These are phyloP conservation scores for Cicer pinnatifidum DNA, from an alignment of 306 rosid species.

Conservation along the genomic window DNA sequence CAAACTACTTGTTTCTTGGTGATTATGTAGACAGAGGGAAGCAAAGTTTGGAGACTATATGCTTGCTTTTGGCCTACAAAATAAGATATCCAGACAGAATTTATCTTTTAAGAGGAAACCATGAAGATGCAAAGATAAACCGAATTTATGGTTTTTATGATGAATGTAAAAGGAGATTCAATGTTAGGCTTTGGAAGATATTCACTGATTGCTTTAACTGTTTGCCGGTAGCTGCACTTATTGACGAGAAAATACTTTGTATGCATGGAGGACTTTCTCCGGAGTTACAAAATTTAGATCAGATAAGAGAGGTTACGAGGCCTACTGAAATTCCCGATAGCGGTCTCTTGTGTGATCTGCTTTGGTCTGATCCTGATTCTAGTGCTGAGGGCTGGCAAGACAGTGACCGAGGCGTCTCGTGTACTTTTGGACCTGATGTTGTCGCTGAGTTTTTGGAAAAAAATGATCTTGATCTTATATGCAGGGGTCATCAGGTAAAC, in stretches of 20 bases:
- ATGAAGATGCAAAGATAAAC: constrained; percentile 89
- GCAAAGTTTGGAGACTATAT: constrained; percentile 90
- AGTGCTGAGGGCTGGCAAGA: constrained; percentile 69
- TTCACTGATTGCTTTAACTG: constrained; percentile 84
- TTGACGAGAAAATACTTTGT: constrained; percentile 75
- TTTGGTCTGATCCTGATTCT: constrained; percentile 84
- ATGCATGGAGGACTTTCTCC: constrained; percentile 91
- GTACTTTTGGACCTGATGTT: constrained; percentile 69
- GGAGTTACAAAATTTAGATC: constrained; percentile 68
- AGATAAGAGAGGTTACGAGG: constrained; percentile 65
- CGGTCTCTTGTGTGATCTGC: constrained; percentile 84
- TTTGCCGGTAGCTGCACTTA: constrained; percentile 84
- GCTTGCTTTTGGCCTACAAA: constrained; percentile 83
- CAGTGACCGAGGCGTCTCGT: constrained; percentile 80
- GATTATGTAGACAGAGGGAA: constrained; percentile 91
- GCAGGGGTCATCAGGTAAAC: constrained; percentile 87
- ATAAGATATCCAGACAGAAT: constrained; percentile 72
- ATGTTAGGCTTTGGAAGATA: constrained; percentile 85
- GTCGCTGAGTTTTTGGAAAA: constrained; percentile 67
- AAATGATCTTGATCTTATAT: constrained; percentile 79
- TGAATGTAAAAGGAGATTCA: constrained; percentile 87
- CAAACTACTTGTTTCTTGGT: constrained; percentile 78
- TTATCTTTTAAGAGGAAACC: constrained; percentile 80
- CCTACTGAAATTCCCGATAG: constrained; percentile 78
- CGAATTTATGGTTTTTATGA: constrained; percentile 86